A percentile compares a stretch with the other conserved stretches of the same genome.
phyloP scores from a whole-genome alignment of 2,329 filamentous ascomycete genomes.

The Penicillium sp. region DNA sequence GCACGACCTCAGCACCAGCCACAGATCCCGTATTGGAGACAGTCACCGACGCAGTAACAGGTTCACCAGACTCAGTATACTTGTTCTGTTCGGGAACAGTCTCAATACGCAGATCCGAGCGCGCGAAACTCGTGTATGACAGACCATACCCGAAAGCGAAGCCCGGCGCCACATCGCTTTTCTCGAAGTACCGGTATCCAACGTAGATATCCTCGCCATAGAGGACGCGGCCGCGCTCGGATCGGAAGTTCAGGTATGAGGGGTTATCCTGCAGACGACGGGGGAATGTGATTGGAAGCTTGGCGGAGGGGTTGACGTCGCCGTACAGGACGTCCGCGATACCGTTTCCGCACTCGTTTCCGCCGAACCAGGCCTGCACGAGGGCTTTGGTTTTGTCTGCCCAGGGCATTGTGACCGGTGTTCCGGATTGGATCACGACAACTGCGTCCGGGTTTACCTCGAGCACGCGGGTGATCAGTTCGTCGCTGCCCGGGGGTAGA shows the following conservation, averaged over 20 bases:
- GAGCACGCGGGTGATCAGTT: constrained; percentile 63
- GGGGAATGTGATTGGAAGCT: constrained; percentile 73
- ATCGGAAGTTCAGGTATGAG: constrained; percentile 70
- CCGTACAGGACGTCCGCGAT: constrained; percentile 78
- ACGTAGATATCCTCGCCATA: constrained; percentile 81
- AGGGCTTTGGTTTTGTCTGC: constrained; percentile 53
- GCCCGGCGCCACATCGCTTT: constrained; percentile 61
- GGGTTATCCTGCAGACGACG: constrained; percentile 67
- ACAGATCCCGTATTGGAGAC: constrained; percentile 57
- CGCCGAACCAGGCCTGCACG: constrained; percentile 79
- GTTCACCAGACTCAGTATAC: constrained; percentile 47
- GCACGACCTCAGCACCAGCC: constrained; percentile 56
- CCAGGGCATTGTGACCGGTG: constrained; percentile 59
- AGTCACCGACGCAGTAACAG: constrained; percentile 46
- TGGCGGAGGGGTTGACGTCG: constrained; percentile 70
- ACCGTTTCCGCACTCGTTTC: constrained; percentile 81
- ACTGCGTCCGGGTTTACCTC: constrained; percentile 67
- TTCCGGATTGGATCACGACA: constrained; percentile 75
- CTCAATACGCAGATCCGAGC: constrained; percentile 48
- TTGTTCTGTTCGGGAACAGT: constrained; percentile 29
- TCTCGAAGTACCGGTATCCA: constrained; percentile 79
- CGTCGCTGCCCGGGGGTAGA: constrained; percentile 56
- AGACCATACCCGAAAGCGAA: constrained; percentile 81
- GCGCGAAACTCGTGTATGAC: constrained; percentile 70
- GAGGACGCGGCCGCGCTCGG: constrained; percentile 67